Evolutionary conservation across 352 stramenopile species (phyloP).

Genomic region (Phytophthora kernoviae): DNA sequence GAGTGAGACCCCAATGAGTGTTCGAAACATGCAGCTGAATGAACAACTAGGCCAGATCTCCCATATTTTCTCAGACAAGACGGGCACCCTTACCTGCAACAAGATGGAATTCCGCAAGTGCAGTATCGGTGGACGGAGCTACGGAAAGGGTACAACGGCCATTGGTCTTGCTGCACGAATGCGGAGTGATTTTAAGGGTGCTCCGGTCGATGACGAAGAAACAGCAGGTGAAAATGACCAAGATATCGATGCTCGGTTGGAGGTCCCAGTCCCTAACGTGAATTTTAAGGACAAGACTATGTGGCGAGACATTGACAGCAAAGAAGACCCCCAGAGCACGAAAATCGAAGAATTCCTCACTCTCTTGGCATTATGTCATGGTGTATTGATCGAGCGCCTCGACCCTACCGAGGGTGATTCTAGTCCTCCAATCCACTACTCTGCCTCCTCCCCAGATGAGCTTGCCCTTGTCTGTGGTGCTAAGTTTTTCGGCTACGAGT

Average conservation of each 20-base stretch:
- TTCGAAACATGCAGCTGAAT: conserved; percentile 88
- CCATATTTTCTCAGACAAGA: conserved; percentile 98
- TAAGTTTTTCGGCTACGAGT: conserved; percentile 89
- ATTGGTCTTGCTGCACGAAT: conserved; percentile 77
- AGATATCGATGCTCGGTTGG: conserved; percentile 34
- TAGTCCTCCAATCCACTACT: conserved; percentile 62
- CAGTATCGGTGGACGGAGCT: conserved; percentile 77
- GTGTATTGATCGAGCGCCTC: conserved; percentile 95
- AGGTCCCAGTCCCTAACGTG: conserved; percentile 58
- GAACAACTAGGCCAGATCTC: conserved; percentile 92
- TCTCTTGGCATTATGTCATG: conserved; percentile 92
- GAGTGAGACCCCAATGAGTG: conserved; percentile 71
- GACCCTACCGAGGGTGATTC: conserved; percentile 34
- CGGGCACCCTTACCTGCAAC: conserved; percentile 87
- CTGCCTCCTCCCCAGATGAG: conserved; percentile 90
- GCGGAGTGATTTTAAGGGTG: conserved; percentile 66
- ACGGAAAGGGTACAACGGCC: conserved; percentile 84
- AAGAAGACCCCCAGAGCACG: conserved; percentile 34
- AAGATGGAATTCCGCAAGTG: conserved; percentile 92
- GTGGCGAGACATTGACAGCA: conserved; percentile 59
- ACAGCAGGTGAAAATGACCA: conserved; percentile 39
- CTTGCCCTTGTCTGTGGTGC: conserved; percentile 84
- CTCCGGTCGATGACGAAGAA: conserved; percentile 43
- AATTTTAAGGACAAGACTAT: conserved; percentile 81
- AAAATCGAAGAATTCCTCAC: conserved; percentile 88